Base-by-base conservation (phyloP, 129 eudicot species). In the Helichrysum umbraculigerum region DNA sequence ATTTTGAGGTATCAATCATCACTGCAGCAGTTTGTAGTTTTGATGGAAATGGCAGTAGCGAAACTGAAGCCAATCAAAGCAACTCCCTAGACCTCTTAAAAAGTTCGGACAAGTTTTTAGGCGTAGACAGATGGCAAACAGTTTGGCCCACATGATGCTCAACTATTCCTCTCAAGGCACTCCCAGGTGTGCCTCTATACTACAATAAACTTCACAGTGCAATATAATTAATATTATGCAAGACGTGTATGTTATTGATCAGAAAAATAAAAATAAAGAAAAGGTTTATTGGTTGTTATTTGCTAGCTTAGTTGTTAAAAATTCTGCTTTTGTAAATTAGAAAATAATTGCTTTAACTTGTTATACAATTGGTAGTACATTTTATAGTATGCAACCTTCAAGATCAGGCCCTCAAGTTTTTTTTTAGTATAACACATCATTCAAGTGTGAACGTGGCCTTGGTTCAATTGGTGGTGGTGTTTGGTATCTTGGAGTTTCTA, bases 371-470 rank as follows among this genome's bases (percentile, higher is more conserved):
- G 28, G 28, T 25, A 25, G 0, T 88, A 92, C 95, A 84, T 88
- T 93, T 51, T 93, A 90, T 76, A 93, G 88, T 34, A 93, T 93
- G 98, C 79, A 80, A n/a, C 50, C 87, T 93, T 59, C 70, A 79
- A 64, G 88, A 76, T 32, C 82, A 87, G 35, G 75, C 85, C 6
- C 97, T 93, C 28, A 69, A 85, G 68, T 93, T 93, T 61, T 87
- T 92, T n/a, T n/a, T n/a, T n/a, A n/a, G 4, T 0, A 93, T 93
- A 67, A 90, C 98, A 2, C 98, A 93, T 75, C 98, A 93, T 80
- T 89, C 98, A n/a, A 85, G 79, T 70, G 97, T 93, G 83, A 93
- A 60, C 90, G 98, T 86, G n/a, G n/a, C n/a, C 88, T 93, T 4
- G 98, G 98, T 68, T 83, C 98, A 25, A 79, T 90, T 60, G 88